Percentiles rank a stretch among this genome's conserved stretches.
These are phyloP conservation scores for Mesembryanthemum crystallinum DNA, from an alignment of 148 eudicot genomes.

Conservation along the genomic window DNA sequence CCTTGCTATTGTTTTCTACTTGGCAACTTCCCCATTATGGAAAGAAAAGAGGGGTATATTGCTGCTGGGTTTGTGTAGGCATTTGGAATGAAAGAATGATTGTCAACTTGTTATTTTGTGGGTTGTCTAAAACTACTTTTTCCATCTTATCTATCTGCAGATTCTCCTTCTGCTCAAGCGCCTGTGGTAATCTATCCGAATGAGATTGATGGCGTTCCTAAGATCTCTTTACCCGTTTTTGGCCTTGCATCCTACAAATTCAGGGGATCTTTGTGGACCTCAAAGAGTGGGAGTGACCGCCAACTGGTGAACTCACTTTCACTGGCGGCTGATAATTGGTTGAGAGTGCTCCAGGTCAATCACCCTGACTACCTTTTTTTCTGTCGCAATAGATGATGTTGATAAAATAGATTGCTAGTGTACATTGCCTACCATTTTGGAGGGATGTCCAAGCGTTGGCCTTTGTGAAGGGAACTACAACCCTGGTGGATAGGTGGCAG, in stretches of 20 bases:
- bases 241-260: conserved; percentile 86
- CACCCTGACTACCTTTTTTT: conserved; percentile 87
- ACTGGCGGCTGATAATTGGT: conserved; percentile 65
- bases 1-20: too few relatives aligned
- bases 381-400: conserved; percentile 48
- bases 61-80: background rate
- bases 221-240: conserved; percentile 61
- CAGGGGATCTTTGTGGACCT: conserved; percentile 64
- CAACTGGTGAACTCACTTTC: conserved; percentile 46
- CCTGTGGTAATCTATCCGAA: conserved; percentile 44
- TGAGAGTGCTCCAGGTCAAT: conserved; percentile 54
- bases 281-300: conserved; percentile 42
- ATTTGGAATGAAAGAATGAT: background rate
- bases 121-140: background rate
- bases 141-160: conserved; percentile 24
- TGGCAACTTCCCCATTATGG: too few relatives aligned
- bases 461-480: conserved; percentile 14
- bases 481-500: conserved; percentile 16
- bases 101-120: background rate
- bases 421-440: conserved; percentile 26
- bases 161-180: conserved; percentile 36
- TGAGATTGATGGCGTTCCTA: conserved; percentile 59
- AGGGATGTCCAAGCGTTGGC: conserved; percentile 23
- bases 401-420: conserved; percentile 22
- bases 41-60: too few relatives aligned